Percentiles rank a stretch among this genome's conserved stretches.
phyloP scores from a whole-genome alignment of 768 basidiomycete genomes.

The Cystobasidium tubakii region DNA sequence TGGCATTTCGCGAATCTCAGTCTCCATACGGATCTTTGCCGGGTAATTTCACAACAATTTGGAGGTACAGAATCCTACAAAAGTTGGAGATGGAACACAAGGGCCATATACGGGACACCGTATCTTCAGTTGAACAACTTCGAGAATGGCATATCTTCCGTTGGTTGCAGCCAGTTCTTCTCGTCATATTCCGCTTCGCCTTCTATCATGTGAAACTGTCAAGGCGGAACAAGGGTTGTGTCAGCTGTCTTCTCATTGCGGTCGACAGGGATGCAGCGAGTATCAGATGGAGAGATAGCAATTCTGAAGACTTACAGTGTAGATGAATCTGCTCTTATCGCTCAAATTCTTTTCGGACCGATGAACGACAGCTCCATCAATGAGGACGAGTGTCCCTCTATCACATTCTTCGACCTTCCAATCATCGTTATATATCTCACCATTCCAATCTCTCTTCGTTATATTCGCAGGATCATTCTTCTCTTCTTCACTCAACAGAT shows the following conservation, averaged over 20 bases:
- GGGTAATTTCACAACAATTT: too few relatives aligned
- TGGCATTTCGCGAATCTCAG: too few relatives aligned
- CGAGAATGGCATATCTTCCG: conserved; percentile 69
- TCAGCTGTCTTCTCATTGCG: too few relatives aligned
- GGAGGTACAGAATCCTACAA: too few relatives aligned
- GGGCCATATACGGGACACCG: neutral
- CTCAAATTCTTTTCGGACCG: conserved; percentile 82
- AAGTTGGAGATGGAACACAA: too few relatives aligned
- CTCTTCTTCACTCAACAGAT: conserved; percentile 44
- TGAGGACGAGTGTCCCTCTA: conserved; percentile 79
- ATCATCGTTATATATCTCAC: neutral
- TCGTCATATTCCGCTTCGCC: conserved; percentile 69
- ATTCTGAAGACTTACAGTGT: conserved; percentile 61
- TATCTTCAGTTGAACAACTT: conserved; percentile 53
- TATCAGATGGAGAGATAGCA: too few relatives aligned
- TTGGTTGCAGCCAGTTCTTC: conserved; percentile 95
- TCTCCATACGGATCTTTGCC: too few relatives aligned
- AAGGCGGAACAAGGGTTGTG: too few relatives aligned
- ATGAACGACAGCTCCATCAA: conserved; percentile 88
- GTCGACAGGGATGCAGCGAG: too few relatives aligned
- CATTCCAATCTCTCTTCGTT: conserved; percentile 7
- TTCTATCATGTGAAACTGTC: conserved; percentile 55
- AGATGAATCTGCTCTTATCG: conserved; percentile 70
- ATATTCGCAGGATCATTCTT: neutral
- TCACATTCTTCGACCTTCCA: conserved; percentile 34